Base-by-base conservation (phyloP, 2,329 filamentous ascomycete species). In the Monilinia fructigena region DNA sequence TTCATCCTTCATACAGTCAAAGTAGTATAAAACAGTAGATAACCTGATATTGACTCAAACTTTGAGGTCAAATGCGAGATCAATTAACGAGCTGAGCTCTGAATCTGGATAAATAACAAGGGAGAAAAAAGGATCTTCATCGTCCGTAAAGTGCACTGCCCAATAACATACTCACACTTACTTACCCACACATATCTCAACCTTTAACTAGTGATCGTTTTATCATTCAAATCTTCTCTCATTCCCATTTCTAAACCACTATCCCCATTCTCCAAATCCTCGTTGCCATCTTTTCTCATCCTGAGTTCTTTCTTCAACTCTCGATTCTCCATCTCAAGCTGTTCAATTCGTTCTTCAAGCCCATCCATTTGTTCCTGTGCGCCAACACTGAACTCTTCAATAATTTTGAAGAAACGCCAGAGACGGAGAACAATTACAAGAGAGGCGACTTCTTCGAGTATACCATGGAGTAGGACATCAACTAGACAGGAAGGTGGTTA, bases 331-430 rank as follows among this genome's bases (percentile, higher is more conserved):
- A 75, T 77, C 72, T 84, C 82, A 11, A 89, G 76, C 35, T 80
- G 76, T 59, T 82, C 80, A 35, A 89, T 78, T 65, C 80, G 77
- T 62, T 80, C 76, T 69, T 85, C 79, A 50, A 89, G 76, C 12
- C 81, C 80, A 68, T 87, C 86, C 78, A 86, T 83, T 74, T 86
- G 80, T 76, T 90, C 87, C 47, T 84, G 78, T 1, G 86, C 86
- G 11, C 86, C 86, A 8, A 87, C 81, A 40, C 83, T 84, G 68
- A 90, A 80, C 76, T 91, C 88, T 73, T 91, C 86, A 8, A 89
- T 84, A 62, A 90, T 88, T 78, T 90, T 89, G 74, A 89, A 85
- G 55, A 91, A 82, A 20, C 89, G 82, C 85, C 87, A 90, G 4
- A 91, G 79, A 63, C 88, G 85, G 55, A 91, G 78, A 4, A 89